Evolutionary conservation across 257 asterid genomes (phyloP).

Genomic region (Perilla frutescens): DNA sequence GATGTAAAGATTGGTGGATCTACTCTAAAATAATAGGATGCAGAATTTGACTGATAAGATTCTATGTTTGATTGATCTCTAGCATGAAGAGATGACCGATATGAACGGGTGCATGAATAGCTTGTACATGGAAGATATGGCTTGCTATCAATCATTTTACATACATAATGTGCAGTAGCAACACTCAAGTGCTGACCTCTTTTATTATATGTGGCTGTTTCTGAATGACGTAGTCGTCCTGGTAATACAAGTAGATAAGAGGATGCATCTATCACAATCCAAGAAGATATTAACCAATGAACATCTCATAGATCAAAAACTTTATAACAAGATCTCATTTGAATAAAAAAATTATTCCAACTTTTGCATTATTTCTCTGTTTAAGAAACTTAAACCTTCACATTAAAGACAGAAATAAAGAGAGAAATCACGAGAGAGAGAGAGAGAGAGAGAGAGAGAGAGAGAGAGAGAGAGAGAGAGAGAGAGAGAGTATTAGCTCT

Average conservation of each 20-base stretch:
- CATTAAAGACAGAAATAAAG: neutral
- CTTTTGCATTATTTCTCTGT: constrained; percentile 9
- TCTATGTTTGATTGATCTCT: constrained; percentile 45
- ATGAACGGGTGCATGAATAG: constrained; percentile 38
- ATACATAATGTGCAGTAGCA: constrained; percentile 38
- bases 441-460: too few relatives aligned
- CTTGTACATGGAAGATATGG: constrained; percentile 44
- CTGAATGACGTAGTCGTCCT: constrained; percentile 50
- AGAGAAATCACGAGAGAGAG: too few relatives aligned
- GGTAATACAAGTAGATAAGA: constrained; percentile 37
- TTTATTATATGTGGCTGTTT: constrained; percentile 47
- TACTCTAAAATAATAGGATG: constrained; percentile 39
- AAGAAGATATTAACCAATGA: constrained; percentile 11
- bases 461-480: too few relatives aligned
- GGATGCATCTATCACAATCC: constrained; percentile 30
- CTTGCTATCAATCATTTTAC: constrained; percentile 41
- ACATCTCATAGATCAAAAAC: too few relatives aligned
- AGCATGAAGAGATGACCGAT: constrained; percentile 38
- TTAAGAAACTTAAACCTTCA: neutral
- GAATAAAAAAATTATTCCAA: constrained; percentile 18
- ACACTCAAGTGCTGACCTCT: constrained; percentile 45
- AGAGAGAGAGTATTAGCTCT: neutral
- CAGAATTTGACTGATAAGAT: constrained; percentile 36
- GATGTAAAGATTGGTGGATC: constrained; percentile 35
- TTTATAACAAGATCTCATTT: constrained; percentile 4